phyloP scores from a whole-genome alignment of 371 early-diverging fungal genomes.

The Mucor racemosus region DNA sequence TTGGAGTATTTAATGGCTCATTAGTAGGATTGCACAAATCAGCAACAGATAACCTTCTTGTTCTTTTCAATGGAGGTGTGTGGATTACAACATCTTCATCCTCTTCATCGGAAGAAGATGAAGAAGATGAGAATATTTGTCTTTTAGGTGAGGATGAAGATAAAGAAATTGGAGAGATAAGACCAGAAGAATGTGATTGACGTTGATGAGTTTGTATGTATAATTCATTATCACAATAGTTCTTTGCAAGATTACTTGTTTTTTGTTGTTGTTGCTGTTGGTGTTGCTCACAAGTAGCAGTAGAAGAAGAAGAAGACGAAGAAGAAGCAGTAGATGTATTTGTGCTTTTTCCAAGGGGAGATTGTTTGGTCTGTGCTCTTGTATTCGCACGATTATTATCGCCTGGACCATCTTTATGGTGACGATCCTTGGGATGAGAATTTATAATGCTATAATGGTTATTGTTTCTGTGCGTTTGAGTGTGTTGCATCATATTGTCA shows the following conservation, averaged over 20 bases:
- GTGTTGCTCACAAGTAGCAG: slow-evolving; percentile 7
- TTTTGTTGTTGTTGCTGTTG: background rate
- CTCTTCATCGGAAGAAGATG: slow-evolving; percentile 11
- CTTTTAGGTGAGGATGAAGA: slow-evolving; percentile 6
- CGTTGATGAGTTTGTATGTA: slow-evolving; percentile 1
- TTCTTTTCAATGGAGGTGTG: background rate
- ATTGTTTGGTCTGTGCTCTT: slow-evolving; percentile 18
- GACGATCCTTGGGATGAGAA: slow-evolving; percentile 6
- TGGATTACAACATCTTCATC: slow-evolving; percentile 11
- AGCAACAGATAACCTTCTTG: slow-evolving; percentile 38
- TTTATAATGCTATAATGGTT: background rate
- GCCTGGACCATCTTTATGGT: slow-evolving; percentile 4
- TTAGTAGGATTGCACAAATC: slow-evolving; percentile 23
- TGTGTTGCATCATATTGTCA: slow-evolving; percentile 72
- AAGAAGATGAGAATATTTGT: background rate
- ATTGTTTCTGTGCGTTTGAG: slow-evolving; percentile 56
- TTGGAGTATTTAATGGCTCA: background rate
- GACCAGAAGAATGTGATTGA: background rate
- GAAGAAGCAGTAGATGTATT: slow-evolving; percentile 4
- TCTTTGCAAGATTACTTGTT: background rate
- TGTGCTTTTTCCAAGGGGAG: background rate
- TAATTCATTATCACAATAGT: background rate
- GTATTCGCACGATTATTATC: slow-evolving; percentile 6
- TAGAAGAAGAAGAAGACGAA: background rate
- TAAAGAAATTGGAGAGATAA: slow-evolving; percentile 12